These are phyloP conservation scores for Sabuloglossum arenarium DNA, from an alignment of 495 filamentous ascomycete genomes.

Conservation along the genomic window DNA sequence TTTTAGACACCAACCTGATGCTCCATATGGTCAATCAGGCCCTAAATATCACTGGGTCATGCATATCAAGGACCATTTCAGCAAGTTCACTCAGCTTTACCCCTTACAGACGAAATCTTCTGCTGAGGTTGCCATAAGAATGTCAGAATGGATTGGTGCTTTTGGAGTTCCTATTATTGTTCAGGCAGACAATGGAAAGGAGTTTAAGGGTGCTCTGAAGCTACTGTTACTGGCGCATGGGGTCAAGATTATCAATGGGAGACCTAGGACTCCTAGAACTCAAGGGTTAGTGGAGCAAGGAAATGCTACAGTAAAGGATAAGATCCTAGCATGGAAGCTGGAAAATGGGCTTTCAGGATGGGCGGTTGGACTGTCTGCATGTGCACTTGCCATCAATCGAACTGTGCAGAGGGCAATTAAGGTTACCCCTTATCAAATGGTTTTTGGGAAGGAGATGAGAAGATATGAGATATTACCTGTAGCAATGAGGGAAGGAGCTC, in stretches of 20 bases:
- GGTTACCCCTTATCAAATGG: too few relatives aligned
- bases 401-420: too few relatives aligned
- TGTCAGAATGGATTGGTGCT: background rate
- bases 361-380: background rate
- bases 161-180: slow-evolving; percentile 3
- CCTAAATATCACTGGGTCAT: too few relatives aligned
- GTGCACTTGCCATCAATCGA: background rate
- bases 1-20: too few relatives aligned
- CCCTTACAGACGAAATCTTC: background rate
- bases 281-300: background rate
- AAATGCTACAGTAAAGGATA: background rate
- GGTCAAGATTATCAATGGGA: background rate
- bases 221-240: background rate
- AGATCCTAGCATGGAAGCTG: background rate
- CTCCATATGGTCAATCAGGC: too few relatives aligned
- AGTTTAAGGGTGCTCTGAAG: background rate
- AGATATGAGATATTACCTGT: too few relatives aligned
- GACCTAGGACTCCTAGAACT: background rate
- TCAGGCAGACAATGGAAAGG: too few relatives aligned
- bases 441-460: too few relatives aligned
- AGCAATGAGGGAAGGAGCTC: too few relatives aligned
- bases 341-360: background rate
- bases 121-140: background rate
- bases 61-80: background rate
- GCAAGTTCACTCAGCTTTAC: background rate